Evolutionary conservation across 148 eudicot species (phyloP), one percentile per base, ranked within the genome.

Genomic region (Spergularia marina): DNA sequence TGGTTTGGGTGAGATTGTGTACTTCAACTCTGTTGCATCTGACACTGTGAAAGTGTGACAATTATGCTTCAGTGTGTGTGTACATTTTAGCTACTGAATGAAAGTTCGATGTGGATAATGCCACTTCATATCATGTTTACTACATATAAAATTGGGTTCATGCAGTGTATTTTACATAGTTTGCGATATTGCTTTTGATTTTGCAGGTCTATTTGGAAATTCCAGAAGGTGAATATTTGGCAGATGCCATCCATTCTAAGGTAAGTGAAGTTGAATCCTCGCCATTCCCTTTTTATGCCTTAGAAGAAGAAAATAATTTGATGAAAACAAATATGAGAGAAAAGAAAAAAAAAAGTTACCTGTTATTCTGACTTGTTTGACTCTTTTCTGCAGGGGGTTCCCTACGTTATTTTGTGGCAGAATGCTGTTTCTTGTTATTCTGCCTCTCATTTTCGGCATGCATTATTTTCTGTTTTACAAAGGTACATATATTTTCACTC

Each of bases 131-230:
- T 18, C 52, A 60, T 70, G 72, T 16, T 51, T 21, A 21, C 63
- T 15, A 58, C 17, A 44, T 40, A 49, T 18, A 51, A 23, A 34
- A 40, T 10, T 2, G 8, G 57, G 64, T 12, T 65, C 30, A 6
- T 39, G 14, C 21, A 70, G 73, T 70, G 15, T 56, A 30, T 55
- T 10, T 60, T 70, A 17, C 23, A 3, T 12, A 13, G 53, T 56
- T 34, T 62, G 21, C 69, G 23, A 72, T 74, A 65, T 62, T 20
- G 18, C 77, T 75, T 8, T 72, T 71, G 9, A 34, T 64, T 68
- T 65, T 79, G 76, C 78, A 95, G 98, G 98, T 95, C 77, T 92
- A 92, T 88, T 79, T 95, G 91, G 98, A 95, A 85, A 65, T 89
- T 14, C 83, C 97, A 63, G 75, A 90, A 87, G 96, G 97, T 67